Conservation (phyloP, 2,329 filamentous ascomycete genomes). For the Colletotrichum noveboracense region DNA sequence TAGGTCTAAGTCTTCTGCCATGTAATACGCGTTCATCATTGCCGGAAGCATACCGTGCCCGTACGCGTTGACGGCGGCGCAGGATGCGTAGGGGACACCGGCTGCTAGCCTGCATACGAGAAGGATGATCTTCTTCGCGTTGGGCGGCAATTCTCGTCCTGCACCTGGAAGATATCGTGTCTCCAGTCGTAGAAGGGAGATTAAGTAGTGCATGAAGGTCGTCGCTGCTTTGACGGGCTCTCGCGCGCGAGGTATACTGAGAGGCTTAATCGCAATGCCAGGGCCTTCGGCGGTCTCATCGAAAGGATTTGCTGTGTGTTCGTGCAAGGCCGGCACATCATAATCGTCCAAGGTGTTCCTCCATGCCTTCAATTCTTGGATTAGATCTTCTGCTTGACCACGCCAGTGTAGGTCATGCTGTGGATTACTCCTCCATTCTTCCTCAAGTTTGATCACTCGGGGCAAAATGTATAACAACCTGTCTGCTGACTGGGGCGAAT, state of each 20-base stretch:
- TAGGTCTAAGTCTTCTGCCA: neutral
- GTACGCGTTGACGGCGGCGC: neutral
- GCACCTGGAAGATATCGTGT: neutral
- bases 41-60: neutral
- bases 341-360: neutral
- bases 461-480: neutral
- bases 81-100: neutral
- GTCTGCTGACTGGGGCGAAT: neutral
- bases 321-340: neutral
- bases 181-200: neutral
- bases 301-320: neutral
- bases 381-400: neutral
- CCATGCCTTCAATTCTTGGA: neutral
- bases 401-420: constrained; percentile 3
- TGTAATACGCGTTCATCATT: constrained; percentile 4
- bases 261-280: neutral
- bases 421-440: constrained; percentile 7
- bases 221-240: constrained; percentile 2
- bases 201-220: constrained; percentile 5
- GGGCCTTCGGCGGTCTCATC: neutral
- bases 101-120: neutral
- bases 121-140: neutral
- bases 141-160: neutral
- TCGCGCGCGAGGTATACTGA: neutral
- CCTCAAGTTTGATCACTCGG: neutral